A percentile compares a stretch with the other conserved stretches of the same genome.
Conservation (phyloP, 1,139 yeast genomes). For the Diutina scorzettiae region DNA sequence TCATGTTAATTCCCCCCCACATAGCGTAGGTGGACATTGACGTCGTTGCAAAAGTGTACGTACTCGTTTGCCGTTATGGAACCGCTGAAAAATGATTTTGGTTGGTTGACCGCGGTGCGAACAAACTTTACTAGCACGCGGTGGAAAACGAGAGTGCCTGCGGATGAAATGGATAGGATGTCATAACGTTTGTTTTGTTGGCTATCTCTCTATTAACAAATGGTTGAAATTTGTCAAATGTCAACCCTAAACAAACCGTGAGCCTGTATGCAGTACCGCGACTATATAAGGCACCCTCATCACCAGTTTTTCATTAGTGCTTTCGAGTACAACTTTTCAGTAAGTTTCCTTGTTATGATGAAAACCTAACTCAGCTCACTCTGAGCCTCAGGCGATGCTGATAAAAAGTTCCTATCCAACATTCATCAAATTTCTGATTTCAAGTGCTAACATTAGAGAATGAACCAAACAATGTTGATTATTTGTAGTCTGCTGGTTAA, state of each 20-base stretch:
- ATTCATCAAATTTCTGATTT: slow-evolving; percentile 1
- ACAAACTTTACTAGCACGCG: background rate
- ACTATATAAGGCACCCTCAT: no score
- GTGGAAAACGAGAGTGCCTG: no score
- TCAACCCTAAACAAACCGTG: no score
- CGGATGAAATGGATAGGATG: no score
- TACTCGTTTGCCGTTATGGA: background rate
- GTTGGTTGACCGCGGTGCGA: background rate
- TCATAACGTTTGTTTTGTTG: no score
- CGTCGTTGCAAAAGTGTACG: background rate
- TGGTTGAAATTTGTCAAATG: no score
- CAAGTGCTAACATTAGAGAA: slow-evolving; percentile 4
- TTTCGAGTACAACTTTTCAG: no score
- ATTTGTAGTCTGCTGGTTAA: no score
- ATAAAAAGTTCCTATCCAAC: slow-evolving; percentile 6
- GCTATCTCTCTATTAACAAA: no score
- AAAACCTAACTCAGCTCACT: slow-evolving; percentile 6
- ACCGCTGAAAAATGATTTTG: slow-evolving; percentile 1
- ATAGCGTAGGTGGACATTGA: background rate
- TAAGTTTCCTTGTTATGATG: slow-evolving; percentile 5
- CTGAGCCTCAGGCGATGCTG: slow-evolving; percentile 6
- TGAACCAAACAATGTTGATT: no score
- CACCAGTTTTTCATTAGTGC: no score
- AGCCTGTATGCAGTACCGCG: no score
- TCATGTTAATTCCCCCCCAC: background rate